Evolutionary conservation across 1,139 yeast genomes (phyloP), one percentile per base, ranked within the genome.

Genomic region (Saccharomyces hybrid): DNA sequence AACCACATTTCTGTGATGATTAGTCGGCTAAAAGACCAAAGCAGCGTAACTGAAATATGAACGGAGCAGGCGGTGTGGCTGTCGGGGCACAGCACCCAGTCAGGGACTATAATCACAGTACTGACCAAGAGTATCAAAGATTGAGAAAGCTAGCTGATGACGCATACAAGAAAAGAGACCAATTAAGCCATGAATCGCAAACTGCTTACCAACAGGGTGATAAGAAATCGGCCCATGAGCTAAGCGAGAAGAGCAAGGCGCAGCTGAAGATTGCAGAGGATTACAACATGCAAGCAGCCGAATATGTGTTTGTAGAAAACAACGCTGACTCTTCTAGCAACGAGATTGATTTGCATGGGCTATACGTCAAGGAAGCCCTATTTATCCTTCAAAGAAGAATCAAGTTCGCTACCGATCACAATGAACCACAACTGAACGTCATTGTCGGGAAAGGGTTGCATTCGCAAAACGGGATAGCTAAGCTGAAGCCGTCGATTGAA

Each of bases 371-470:
- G 69, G 98, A 93, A 73, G 97, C 97, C 4, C 82, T 83, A 59
- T 85, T 81, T 68, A 81, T 86, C 52, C 75, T 91, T 61, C 88
- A 85, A 63, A 81, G 80, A 57, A 78, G 98, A 56, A 80, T 93
- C 52, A 77, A 79, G 13, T 83, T 83, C 32, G 88, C 84, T 54
- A 76, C 81, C 20, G 72, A 75, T 49, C 78, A 88, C 49, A 75
- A 80, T 57, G 95, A 89, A 66, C 64, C 75, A 1, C 76, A 75
- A 52, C 69, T 82, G 54, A 73, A 78, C 56, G 88, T 88, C 20
- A 91, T 93, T 67, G 97, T 90, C 9, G 98, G 98, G n/a, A 91
- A 91, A 70, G 99, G 98, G 11, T 68, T 83, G 52, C 98, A 93
- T 69, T 88, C 97, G 0, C 77, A 79, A 51, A 76, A 83, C 61